Conservation (phyloP, 31 red algal genomes). For the Porphyra umbilicalis region DNA sequence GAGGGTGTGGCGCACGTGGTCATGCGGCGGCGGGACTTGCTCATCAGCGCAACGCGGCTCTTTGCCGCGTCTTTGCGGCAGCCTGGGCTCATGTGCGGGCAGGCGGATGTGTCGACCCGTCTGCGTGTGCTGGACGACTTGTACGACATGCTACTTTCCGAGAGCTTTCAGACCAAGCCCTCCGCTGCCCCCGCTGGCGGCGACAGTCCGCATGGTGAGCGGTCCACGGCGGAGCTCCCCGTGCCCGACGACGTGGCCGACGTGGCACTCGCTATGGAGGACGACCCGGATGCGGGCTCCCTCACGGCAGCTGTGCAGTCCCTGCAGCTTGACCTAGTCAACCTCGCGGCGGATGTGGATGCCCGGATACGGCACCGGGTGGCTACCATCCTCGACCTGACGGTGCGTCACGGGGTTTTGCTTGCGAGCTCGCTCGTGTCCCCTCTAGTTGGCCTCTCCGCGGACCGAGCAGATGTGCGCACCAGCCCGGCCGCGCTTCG, state of each 20-base stretch:
- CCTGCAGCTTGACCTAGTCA: conserved; percentile 35
- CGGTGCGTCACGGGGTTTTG: conserved; percentile 58
- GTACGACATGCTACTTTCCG: background rate
- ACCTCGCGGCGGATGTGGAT: conserved; percentile 9
- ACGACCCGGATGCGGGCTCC: conserved; percentile 66
- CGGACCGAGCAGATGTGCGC: conserved; percentile 8
- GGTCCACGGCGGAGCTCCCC: background rate
- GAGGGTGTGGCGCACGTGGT: background rate
- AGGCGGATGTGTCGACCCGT: background rate
- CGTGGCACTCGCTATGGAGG: conserved; percentile 46
- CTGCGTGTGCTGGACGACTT: background rate
- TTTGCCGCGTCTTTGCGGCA: background rate
- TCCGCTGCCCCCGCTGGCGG: background rate
- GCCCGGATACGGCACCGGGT: conserved; percentile 33
- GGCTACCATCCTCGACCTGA: conserved; percentile 45
- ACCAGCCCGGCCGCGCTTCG: background rate
- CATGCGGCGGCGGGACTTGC: background rate
- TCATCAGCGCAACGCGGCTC: background rate
- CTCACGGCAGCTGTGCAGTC: conserved; percentile 56
- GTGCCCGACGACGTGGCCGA: background rate
- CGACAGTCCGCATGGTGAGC: background rate
- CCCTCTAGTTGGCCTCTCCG: conserved; percentile 26
- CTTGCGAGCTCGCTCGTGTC: conserved; percentile 52
- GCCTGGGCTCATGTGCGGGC: background rate
- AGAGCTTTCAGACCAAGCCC: background rate